phyloP scores from a whole-genome alignment of 805 yeast genomes.

The Saccharomycopsis amapae region DNA sequence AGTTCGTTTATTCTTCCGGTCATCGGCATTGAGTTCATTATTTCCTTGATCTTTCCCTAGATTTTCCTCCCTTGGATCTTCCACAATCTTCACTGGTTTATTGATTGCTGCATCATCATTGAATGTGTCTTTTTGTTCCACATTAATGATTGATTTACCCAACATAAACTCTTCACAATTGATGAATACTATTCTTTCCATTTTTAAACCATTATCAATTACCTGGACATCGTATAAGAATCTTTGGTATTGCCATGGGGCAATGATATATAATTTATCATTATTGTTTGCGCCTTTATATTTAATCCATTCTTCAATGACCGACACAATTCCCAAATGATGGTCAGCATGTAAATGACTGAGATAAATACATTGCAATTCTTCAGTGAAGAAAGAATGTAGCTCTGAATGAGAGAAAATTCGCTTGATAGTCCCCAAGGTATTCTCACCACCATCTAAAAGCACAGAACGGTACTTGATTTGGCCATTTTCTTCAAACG shows the following conservation, averaged over 20 bases:
- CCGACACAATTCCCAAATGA: slow-evolving; percentile 73
- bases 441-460: slow-evolving; percentile 95
- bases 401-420: slow-evolving; percentile 44
- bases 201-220: slow-evolving; percentile 21
- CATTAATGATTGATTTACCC: no score
- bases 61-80: no score
- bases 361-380: slow-evolving; percentile 58
- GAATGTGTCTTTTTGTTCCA: background rate
- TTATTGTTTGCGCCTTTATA: slow-evolving; percentile 33
- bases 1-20: slow-evolving; percentile 19
- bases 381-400: slow-evolving; percentile 39
- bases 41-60: background rate
- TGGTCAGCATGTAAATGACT: slow-evolving; percentile 98
- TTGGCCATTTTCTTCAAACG: slow-evolving; percentile 29
- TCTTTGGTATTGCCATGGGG: slow-evolving; percentile 67
- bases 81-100: slow-evolving; percentile 26
- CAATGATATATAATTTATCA: slow-evolving; percentile 46
- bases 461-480: slow-evolving; percentile 41
- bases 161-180: slow-evolving; percentile 54
- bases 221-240: slow-evolving; percentile 64
- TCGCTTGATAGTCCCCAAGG: slow-evolving; percentile 65
- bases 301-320: slow-evolving; percentile 60
- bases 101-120: slow-evolving; percentile 20
- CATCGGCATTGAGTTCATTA: slow-evolving; percentile 24
- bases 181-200: slow-evolving; percentile 41